A percentile compares a stretch with the other conserved stretches of the same genome.
Evolutionary conservation across 345 rosid genomes (phyloP).

Genomic region (Clausena lansium): DNA sequence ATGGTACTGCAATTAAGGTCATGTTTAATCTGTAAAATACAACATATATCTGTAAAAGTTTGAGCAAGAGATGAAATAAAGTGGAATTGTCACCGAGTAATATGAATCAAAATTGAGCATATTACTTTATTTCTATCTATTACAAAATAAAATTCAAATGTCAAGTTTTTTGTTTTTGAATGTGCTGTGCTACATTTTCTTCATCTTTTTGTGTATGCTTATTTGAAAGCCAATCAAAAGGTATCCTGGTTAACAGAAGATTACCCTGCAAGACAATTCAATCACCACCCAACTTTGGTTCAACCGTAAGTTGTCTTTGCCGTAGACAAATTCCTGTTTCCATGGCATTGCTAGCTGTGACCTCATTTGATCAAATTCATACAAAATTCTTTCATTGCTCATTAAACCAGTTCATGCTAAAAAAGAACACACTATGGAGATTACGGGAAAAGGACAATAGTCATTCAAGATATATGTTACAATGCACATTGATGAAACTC

Average conservation of each 20-base stretch:
- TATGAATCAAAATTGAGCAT: not conserved
- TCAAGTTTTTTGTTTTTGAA: not conserved
- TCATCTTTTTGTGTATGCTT: not conserved
- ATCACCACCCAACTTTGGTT: not conserved
- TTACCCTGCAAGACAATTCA: not conserved
- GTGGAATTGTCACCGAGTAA: not conserved
- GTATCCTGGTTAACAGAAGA: not conserved
- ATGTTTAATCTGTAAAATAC: conserved; percentile 70
- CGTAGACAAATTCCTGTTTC: too few species aligned
- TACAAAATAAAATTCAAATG: not conserved
- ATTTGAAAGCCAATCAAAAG: not conserved
- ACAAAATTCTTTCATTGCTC: too few species aligned
- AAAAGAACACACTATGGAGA: too few species aligned
- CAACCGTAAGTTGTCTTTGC: not conserved
- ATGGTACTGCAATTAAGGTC: conserved; percentile 74
- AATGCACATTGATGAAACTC: not conserved
- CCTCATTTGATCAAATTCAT: too few species aligned
- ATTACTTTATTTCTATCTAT: not conserved
- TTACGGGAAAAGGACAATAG: not conserved
- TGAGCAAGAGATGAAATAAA: not conserved
- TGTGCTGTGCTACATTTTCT: not conserved
- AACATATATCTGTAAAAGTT: not conserved
- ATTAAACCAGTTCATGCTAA: too few species aligned
- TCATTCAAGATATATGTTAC: not conserved
- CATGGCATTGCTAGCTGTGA: too few species aligned